Evolutionary conservation across 495 filamentous ascomycete genomes (phyloP), one percentile per base, ranked within the genome.

Genomic region (Annulohypoxylon stygium): DNA sequence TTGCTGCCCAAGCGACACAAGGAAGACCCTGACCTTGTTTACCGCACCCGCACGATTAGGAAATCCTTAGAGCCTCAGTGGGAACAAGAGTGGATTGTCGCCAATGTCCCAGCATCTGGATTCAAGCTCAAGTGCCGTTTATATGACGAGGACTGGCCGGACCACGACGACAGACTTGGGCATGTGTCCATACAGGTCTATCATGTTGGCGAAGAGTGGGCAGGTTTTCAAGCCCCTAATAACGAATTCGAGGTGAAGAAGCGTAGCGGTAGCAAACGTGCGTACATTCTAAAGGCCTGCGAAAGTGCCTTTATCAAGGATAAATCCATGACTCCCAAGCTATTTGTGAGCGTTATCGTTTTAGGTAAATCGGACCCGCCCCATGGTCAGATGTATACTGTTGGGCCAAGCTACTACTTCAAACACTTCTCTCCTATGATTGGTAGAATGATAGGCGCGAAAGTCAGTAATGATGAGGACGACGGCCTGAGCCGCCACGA

Each of bases 341-440:
- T 97, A 16, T 81, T 89, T 20, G 69, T 97, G 54, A 93, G 91
- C 60, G 87, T 93, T 3, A 85, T 93, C 69, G 86, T 91, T 9
- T 81, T 97, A 5, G 93, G 93, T n/a, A 87, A 85, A 72, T 95
- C 93, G 1, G 88, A 91, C 41, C 85, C 86, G 16, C 87, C 93
- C n/a, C 88, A 93, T 34, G 93, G 90, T 1, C 88, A 93, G 36
- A 85, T 92, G 78, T 97, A 93, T 78, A 97, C 93, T 0, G 78
- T 93, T 26, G 93, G 91, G 0, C 89, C 90, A 34, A 90, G 91
- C 53, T 87, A 84, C 43, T 98, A 92, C 90, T 90, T 90, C 60
- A 92, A 92, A 74, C 95, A 98, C 77, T 92, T 91, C 75, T 95
- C 92, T 2, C 95, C 95, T 14, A 87, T 98, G 82, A 93, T 98